Conservation (phyloP, 1,139 yeast species). For the Diutina sp. region DNA sequence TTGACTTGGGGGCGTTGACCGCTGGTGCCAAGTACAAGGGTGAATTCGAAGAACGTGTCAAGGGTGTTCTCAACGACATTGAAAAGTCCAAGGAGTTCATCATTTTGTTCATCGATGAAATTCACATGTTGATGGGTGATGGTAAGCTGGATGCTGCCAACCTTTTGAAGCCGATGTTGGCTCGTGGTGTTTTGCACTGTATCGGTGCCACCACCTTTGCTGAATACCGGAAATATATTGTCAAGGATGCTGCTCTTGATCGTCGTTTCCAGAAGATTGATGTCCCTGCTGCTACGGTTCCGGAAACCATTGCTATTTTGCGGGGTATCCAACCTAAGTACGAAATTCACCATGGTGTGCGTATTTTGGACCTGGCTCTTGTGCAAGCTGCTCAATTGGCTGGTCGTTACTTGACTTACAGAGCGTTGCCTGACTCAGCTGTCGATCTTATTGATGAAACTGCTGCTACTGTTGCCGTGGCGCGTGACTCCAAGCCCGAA, state of each 20-base stretch:
- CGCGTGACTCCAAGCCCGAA: conserved; percentile 96
- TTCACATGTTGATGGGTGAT: conserved; percentile 98
- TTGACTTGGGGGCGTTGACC: conserved; percentile 89
- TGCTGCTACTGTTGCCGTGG: conserved; percentile 96
- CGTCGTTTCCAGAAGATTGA: conserved; percentile 96
- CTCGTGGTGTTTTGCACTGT: conserved; percentile 92
- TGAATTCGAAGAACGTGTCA: conserved; percentile 94
- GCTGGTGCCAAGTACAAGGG: conserved; percentile 99
- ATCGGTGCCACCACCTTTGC: conserved; percentile 96
- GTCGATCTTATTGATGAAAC: conserved; percentile 94
- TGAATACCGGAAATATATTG: conserved; percentile 84
- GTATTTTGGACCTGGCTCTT: conserved; percentile 88
- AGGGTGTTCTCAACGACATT: conserved; percentile 89
- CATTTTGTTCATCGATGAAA: conserved; percentile 86
- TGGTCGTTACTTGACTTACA: conserved; percentile 84
- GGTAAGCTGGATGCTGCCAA: conserved; percentile 93
- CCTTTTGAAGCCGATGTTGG: conserved; percentile 90
- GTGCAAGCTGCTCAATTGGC: conserved; percentile 95
- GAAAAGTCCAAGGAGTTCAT: conserved; percentile 81
- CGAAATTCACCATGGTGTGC: conserved; percentile 96
- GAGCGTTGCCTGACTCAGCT: conserved; percentile 96
- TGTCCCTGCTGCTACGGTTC: conserved; percentile 85
- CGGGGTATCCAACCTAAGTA: conserved; percentile 95
- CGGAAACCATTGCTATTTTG: conserved; percentile 89
- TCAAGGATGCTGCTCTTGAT: conserved; percentile 97